These are phyloP conservation scores for Venturia asperata DNA, from an alignment of 2,329 filamentous ascomycete species.

Conservation along the genomic window DNA sequence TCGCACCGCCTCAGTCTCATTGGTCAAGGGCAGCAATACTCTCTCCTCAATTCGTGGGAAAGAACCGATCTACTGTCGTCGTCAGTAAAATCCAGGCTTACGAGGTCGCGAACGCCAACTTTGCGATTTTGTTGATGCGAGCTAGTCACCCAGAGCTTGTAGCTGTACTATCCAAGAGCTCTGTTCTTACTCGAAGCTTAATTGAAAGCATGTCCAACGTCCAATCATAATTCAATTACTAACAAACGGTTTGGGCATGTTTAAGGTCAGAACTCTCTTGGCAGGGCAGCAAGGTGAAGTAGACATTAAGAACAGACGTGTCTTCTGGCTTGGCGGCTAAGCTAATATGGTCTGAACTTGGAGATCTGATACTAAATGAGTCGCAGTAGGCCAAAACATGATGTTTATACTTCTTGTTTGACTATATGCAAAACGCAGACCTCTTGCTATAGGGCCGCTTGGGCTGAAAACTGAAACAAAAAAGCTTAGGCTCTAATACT, in stretches of 20 bases:
- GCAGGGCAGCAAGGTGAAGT: neutral
- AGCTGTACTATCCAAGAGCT: neutral
- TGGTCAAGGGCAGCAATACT: neutral
- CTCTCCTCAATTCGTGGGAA: neutral
- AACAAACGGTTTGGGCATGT: neutral
- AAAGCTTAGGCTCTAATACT: neutral
- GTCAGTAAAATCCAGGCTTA: neutral
- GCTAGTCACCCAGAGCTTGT: neutral
- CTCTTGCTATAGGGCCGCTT: neutral
- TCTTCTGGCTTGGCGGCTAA: neutral
- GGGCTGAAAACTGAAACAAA: neutral
- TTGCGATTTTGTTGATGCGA: slow-evolving; percentile 5
- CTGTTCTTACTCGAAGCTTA: slow-evolving; percentile 7
- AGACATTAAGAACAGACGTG: neutral
- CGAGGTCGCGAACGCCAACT: neutral
- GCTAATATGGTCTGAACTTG: neutral
- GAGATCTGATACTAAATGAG: neutral
- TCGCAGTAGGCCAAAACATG: neutral
- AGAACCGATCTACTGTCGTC: neutral
- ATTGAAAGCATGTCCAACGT: neutral
- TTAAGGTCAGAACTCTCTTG: neutral
- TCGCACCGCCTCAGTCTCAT: neutral
- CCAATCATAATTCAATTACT: neutral
- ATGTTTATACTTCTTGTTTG: neutral
- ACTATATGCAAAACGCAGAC: neutral